Percentiles rank a stretch among this genome's conserved stretches.
phyloP scores from a whole-genome alignment of 2,329 filamentous ascomycete species.

The Trichoderma hamatum region DNA sequence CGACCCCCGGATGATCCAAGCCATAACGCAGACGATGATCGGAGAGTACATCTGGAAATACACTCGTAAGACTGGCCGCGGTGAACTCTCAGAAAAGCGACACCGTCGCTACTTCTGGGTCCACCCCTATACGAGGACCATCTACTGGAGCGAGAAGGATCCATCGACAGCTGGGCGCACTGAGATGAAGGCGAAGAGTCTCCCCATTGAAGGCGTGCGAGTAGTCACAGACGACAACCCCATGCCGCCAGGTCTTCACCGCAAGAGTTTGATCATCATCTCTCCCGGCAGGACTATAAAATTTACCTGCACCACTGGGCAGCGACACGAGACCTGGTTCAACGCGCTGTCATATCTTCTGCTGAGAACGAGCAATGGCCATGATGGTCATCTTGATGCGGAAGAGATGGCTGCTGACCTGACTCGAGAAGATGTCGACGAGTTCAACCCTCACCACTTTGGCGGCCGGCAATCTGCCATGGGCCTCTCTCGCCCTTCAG shows the following conservation, averaged over 20 bases:
- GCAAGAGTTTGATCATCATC: conserved; percentile 88
- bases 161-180: conserved; percentile 76
- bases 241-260: conserved; percentile 89
- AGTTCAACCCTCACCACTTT: conserved; percentile 76
- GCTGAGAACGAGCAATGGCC: conserved; percentile 69
- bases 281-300: conserved; percentile 88
- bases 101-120: conserved; percentile 99
- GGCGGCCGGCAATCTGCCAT: conserved; percentile 41
- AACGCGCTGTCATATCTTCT: conserved; percentile 94
- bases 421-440: conserved; percentile 66
- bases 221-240: conserved; percentile 95
- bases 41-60: conserved; percentile 99
- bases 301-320: conserved; percentile 91
- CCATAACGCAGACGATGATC: conserved; percentile 99
- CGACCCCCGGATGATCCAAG: conserved; percentile 97
- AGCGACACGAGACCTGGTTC: conserved; percentile 98
- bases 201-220: conserved; percentile 88
- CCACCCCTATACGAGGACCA: conserved; percentile 91
- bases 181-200: conserved; percentile 82
- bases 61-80: conserved; percentile 89
- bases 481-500: conserved; percentile 52
- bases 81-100: conserved; percentile 83
- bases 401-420: conserved; percentile 62
- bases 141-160: conserved; percentile 96
- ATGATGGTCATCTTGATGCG: conserved; percentile 63